Percentiles rank a stretch among this genome's conserved stretches.
phyloP scores from a whole-genome alignment of 2,329 filamentous ascomycete genomes.

The Talaromyces sp. region DNA sequence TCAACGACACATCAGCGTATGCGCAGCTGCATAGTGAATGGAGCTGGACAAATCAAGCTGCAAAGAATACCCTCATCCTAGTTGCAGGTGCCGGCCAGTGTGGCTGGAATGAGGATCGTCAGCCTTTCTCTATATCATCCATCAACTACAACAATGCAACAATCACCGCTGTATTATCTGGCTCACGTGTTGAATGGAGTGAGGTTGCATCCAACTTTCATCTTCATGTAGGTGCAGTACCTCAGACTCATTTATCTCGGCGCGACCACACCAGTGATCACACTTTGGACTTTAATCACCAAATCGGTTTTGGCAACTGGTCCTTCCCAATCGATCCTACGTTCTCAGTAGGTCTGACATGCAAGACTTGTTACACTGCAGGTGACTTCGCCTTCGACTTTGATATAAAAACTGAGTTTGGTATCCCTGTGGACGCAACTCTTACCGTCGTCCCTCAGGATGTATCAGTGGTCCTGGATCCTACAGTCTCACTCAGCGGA shows the following conservation, averaged over 20 bases:
- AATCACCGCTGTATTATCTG: conserved; percentile 20
- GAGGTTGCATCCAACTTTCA: conserved; percentile 22
- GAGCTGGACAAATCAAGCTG: conserved; percentile 23
- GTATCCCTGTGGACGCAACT: conserved; percentile 17
- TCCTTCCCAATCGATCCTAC: conserved; percentile 15
- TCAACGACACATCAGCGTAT: background rate
- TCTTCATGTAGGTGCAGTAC: conserved; percentile 16
- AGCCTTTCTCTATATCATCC: conserved; percentile 23
- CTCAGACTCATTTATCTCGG: background rate
- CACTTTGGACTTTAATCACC: conserved; percentile 20
- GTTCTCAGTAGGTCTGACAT: conserved; percentile 18
- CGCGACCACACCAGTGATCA: conserved; percentile 2
- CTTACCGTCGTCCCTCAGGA: conserved; percentile 20
- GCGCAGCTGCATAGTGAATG: conserved; percentile 15
- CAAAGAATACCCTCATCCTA: conserved; percentile 21
- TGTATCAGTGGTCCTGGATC: conserved; percentile 21
- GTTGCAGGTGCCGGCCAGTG: conserved; percentile 24
- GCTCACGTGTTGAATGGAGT: conserved; percentile 22
- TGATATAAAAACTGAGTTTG: conserved; percentile 19
- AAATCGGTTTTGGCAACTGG: conserved; percentile 19
- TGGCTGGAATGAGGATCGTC: conserved; percentile 22
- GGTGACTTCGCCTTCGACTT: conserved; percentile 23
- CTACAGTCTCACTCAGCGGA: conserved; percentile 21
- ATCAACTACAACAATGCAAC: conserved; percentile 20
- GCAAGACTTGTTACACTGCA: conserved; percentile 21